These are phyloP conservation scores for Eurotiales sp. DNA, from an alignment of 2,329 filamentous ascomycete genomes.

Conservation along the genomic window DNA sequence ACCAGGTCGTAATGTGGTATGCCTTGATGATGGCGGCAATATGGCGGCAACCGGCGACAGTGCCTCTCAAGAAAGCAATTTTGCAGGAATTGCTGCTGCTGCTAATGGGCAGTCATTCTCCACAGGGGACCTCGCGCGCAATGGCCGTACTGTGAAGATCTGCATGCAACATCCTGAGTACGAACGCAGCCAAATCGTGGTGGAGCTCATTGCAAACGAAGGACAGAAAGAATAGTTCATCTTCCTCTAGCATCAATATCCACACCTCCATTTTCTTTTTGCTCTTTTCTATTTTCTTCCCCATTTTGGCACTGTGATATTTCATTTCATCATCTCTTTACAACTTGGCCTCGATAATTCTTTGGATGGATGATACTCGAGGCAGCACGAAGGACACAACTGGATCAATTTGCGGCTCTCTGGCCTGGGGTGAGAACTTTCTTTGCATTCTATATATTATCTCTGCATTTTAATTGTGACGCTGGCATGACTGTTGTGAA, in stretches of 20 bases:
- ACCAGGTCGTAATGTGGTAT: slow-evolving; percentile 81
- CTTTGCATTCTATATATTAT: neutral
- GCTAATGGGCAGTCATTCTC: slow-evolving; percentile 20
- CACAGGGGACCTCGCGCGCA: slow-evolving; percentile 30
- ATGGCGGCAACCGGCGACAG: slow-evolving; percentile 11
- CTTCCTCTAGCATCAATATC: neutral
- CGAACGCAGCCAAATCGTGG: slow-evolving; percentile 76
- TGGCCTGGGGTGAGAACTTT: no score
- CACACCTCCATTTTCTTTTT: neutral
- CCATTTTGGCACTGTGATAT: no score
- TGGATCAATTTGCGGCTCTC: no score
- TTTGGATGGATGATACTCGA: neutral
- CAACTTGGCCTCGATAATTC: no score
- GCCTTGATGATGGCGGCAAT: slow-evolving; percentile 72
- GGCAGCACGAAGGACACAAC: neutral
- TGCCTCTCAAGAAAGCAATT: slow-evolving; percentile 11
- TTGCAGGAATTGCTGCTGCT: slow-evolving; percentile 33
- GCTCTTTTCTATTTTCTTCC: no score
- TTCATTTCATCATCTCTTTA: no score
- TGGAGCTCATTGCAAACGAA: slow-evolving; percentile 90
- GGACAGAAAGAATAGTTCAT: slow-evolving; percentile 58
- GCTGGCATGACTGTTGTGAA: neutral
- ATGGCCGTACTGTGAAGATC: slow-evolving; percentile 78
- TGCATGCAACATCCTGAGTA: slow-evolving; percentile 91
- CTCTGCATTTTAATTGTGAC: slow-evolving; percentile 1